phyloP scores from a whole-genome alignment of 306 rosid genomes.

The Quercus berberidifolia region DNA sequence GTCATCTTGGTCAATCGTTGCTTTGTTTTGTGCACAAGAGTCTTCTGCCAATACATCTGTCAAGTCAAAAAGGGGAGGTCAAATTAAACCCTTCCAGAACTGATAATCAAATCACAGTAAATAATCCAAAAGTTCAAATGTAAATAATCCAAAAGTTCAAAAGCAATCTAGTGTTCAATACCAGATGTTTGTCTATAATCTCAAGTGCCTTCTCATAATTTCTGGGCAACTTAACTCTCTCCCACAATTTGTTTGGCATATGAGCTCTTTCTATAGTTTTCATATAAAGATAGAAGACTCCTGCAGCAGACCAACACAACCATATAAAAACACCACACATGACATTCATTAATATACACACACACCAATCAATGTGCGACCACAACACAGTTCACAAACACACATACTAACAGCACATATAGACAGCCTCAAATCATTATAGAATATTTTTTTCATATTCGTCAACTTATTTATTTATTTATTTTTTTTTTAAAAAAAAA shows the following conservation, averaged over 20 bases:
- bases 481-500: too few relatives aligned
- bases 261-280: constrained; percentile 97
- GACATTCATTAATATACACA: neutral
- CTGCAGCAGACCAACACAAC: constrained; percentile 30
- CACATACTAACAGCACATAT: neutral
- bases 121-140: neutral
- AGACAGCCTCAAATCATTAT: neutral
- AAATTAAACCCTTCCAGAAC: constrained; percentile 1
- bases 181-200: constrained; percentile 84
- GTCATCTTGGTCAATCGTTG: constrained; percentile 96
- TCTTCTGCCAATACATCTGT: constrained; percentile 93
- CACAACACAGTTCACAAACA: neutral
- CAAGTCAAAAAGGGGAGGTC: constrained; percentile 12
- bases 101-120: neutral
- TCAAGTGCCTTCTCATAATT: constrained; percentile 88
- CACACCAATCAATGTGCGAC: neutral
- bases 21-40: constrained; percentile 85
- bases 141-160: neutral
- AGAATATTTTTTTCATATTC: neutral
- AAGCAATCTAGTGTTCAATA: constrained; percentile 25
- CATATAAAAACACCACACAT: neutral
- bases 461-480: neutral
- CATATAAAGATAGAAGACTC: constrained; percentile 93
- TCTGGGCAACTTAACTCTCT: constrained; percentile 87
- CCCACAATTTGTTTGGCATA: constrained; percentile 88